Evolutionary conservation across 352 stramenopile genomes (phyloP).

Genomic region (Globisporangium radiosum): DNA sequence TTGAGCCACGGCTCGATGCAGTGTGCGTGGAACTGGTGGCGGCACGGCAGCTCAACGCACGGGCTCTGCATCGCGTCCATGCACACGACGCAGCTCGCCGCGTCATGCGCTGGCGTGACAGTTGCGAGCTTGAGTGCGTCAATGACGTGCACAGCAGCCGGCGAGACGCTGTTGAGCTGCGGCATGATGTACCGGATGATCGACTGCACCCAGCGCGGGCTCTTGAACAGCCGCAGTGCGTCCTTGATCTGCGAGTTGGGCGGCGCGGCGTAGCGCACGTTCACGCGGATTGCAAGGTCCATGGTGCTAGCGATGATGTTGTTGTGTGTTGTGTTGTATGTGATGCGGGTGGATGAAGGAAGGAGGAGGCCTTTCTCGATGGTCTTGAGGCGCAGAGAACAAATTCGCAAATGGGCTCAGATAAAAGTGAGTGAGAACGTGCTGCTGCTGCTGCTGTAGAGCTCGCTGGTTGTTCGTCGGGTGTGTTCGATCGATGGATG

Average conservation of each 20-base stretch:
- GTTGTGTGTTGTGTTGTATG: constrained; percentile 1
- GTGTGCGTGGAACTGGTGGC: constrained; percentile 70
- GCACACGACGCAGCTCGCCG: constrained; percentile 65
- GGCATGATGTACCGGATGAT: constrained; percentile 89
- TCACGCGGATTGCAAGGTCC: constrained; percentile 85
- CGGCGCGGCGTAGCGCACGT: constrained; percentile 81
- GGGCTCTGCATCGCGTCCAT: constrained; percentile 61
- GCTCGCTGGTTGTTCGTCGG: neutral
- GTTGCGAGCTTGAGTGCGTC: constrained; percentile 49
- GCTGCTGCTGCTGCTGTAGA: neutral
- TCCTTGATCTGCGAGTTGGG: constrained; percentile 86
- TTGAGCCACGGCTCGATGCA: constrained; percentile 86
- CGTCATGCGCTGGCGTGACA: constrained; percentile 14
- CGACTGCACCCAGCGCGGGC: constrained; percentile 83
- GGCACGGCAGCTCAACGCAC: constrained; percentile 65
- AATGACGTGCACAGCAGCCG: constrained; percentile 51
- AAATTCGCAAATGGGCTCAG: constrained; percentile 7
- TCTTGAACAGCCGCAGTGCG: constrained; percentile 83
- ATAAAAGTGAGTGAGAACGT: neutral
- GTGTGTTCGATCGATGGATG: neutral
- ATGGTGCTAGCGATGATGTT: constrained; percentile 21
- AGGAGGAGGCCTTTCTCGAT: neutral
- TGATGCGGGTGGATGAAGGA: neutral
- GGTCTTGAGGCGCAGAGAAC: neutral
- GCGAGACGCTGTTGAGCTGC: constrained; percentile 80